These are phyloP conservation scores for Ochetophila trinervis DNA, from an alignment of 306 rosid species.

Conservation along the genomic window DNA sequence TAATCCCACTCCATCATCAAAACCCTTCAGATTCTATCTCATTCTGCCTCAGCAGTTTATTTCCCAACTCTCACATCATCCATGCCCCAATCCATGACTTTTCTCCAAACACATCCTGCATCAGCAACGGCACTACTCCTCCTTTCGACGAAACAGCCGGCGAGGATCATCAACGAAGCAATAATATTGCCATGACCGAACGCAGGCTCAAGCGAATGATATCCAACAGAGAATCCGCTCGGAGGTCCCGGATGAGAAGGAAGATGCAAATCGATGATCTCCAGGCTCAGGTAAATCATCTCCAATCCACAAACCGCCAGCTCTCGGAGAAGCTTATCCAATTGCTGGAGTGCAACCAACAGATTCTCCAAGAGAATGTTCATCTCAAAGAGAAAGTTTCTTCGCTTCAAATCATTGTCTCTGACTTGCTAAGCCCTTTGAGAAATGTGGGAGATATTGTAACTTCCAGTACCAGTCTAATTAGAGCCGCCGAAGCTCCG, in stretches of 20 bases:
- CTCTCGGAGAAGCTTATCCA: conserved; percentile 41
- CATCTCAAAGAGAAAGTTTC: conserved; percentile 46
- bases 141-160: not conserved
- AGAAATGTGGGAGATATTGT: conserved; percentile 24
- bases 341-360: conserved; percentile 42
- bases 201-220: conserved; percentile 36
- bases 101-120: conserved; percentile 25
- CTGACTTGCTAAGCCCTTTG: conserved; percentile 28
- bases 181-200: conserved; percentile 8
- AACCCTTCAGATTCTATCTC: conserved; percentile 2
- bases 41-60: conserved; percentile 5
- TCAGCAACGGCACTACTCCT: conserved; percentile 21
- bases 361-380: conserved; percentile 41
- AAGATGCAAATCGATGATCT: conserved; percentile 45
- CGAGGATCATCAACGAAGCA: not conserved
- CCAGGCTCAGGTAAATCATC: conserved; percentile 31
- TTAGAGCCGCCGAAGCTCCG: conserved; percentile 14
- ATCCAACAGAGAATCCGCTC: conserved; percentile 42
- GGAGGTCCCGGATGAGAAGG: conserved; percentile 40
- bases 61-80: conserved; percentile 12
- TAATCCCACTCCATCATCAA: conserved; percentile 8
- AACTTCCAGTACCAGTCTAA: conserved; percentile 18
- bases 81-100: conserved; percentile 15
- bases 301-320: conserved; percentile 34
- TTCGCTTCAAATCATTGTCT: conserved; percentile 36